Evolutionary conservation across 2,329 filamentous ascomycete species (phyloP).

Genomic region (Dactylellina drechsleri): DNA sequence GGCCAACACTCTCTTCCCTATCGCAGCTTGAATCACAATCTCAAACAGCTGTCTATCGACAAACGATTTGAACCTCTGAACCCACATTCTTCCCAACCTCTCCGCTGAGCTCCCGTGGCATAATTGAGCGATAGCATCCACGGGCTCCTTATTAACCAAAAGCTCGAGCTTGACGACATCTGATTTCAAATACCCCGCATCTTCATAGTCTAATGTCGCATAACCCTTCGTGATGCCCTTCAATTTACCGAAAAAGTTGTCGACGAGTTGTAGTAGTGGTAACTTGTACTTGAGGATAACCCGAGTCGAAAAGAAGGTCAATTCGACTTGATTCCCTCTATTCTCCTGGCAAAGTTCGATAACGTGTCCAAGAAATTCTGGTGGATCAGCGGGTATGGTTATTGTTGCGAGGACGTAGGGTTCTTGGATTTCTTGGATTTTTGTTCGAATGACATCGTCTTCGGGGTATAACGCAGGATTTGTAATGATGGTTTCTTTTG

Average conservation of each 20-base stretch:
- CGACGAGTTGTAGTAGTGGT: conserved; percentile 87
- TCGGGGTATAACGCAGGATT: conserved; percentile 92
- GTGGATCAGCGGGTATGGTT: conserved; percentile 76
- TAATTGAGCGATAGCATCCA: conserved; percentile 92
- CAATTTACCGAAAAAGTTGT: conserved; percentile 96
- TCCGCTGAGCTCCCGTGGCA: conserved; percentile 85
- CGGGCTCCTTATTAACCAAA: conserved; percentile 89
- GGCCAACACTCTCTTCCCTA: conserved; percentile 83
- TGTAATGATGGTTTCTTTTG: conserved; percentile 75
- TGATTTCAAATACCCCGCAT: conserved; percentile 84
- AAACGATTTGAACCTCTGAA: conserved; percentile 94
- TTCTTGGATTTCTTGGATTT: conserved; percentile 73
- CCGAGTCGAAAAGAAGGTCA: conserved; percentile 94
- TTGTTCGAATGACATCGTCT: conserved; percentile 68
- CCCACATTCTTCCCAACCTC: conserved; percentile 84
- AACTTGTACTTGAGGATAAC: conserved; percentile 94
- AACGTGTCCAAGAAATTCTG: conserved; percentile 87
- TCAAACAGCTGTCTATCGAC: conserved; percentile 98
- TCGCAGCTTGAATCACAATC: conserved; percentile 90
- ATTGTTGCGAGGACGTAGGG: conserved; percentile 84
- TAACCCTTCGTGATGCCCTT: conserved; percentile 96
- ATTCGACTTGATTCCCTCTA: conserved; percentile 83
- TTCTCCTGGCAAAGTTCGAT: conserved; percentile 87
- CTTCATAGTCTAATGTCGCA: conserved; percentile 95
- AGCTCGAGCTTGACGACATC: conserved; percentile 89